A percentile compares a stretch with the other conserved stretches of the same genome.
Evolutionary conservation across 2,329 filamentous ascomycete genomes (phyloP).

Genomic region (Colletotrichum euphorbiae): DNA sequence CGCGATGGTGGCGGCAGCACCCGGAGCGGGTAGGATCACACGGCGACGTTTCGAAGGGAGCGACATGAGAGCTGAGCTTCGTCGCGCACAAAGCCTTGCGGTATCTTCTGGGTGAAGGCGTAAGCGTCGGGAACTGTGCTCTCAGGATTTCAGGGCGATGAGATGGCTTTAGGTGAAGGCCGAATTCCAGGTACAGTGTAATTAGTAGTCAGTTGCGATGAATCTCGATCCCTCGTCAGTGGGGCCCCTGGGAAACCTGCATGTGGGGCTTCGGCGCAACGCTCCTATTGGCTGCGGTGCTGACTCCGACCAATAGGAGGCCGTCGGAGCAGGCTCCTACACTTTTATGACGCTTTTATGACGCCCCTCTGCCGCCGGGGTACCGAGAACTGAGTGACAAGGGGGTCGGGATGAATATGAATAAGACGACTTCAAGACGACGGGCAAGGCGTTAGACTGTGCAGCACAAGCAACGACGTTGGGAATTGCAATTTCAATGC

Average conservation of each 20-base stretch:
- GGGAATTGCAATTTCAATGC: no score
- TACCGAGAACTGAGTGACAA: no score
- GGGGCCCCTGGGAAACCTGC: slow-evolving; percentile 13
- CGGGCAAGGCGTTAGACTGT: no score
- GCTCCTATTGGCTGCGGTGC: slow-evolving; percentile 17
- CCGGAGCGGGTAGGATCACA: slow-evolving; percentile 33
- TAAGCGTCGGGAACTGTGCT: background rate
- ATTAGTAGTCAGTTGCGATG: background rate
- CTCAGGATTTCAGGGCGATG: background rate
- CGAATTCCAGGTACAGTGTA: no score
- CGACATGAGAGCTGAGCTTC: slow-evolving; percentile 22
- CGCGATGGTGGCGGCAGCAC: background rate
- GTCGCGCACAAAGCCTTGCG: background rate
- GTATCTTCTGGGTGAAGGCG: background rate
- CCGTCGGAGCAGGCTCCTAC: slow-evolving; percentile 34
- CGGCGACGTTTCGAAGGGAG: slow-evolving; percentile 34
- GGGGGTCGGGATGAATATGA: no score
- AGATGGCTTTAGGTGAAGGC: background rate
- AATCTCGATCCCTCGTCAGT: slow-evolving; percentile 25
- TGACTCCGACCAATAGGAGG: slow-evolving; percentile 25
- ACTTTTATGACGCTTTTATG: no score
- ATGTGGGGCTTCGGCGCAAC: slow-evolving; percentile 9
- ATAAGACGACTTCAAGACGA: no score
- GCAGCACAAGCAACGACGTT: no score
- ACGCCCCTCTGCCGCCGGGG: slow-evolving; percentile 1